A percentile compares a stretch with the other conserved stretches of the same genome.
Evolutionary conservation across 2,329 filamentous ascomycete species (phyloP).

Genomic region (Magnaporthiopsis rhizophila): DNA sequence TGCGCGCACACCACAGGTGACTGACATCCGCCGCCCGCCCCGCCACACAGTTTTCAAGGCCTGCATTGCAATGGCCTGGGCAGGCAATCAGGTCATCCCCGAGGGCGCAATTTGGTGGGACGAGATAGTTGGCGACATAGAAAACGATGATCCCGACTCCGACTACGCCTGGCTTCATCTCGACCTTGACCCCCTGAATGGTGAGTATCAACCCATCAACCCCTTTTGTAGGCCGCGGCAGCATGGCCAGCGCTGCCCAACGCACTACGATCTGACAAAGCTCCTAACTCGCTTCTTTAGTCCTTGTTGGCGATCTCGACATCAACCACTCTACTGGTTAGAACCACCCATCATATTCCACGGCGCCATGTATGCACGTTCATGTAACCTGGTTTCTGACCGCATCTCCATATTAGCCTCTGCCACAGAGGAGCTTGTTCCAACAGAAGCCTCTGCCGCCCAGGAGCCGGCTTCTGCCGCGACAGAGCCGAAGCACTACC

Average conservation of each 20-base stretch:
- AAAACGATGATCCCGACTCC: background rate
- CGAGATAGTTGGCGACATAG: background rate
- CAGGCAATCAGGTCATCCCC: background rate
- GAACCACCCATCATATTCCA: background rate
- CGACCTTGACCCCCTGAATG: slow-evolving; percentile 2
- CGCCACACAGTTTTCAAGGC: background rate
- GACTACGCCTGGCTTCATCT: background rate
- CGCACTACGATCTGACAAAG: background rate
- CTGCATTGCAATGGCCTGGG: slow-evolving; percentile 1
- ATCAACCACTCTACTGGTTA: background rate
- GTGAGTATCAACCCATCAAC: background rate
- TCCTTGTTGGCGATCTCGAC: background rate
- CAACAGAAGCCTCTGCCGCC: no score
- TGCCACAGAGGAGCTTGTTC: no score
- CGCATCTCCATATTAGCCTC: background rate
- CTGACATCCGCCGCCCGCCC: background rate
- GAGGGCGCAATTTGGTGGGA: background rate
- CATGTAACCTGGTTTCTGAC: background rate
- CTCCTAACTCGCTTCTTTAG: background rate
- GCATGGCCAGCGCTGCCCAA: background rate
- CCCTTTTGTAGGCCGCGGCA: background rate
- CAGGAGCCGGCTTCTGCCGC: no score
- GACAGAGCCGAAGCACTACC: background rate
- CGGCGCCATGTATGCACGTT: no score
- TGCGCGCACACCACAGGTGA: no score